These are phyloP conservation scores for Posidonia australis DNA, from an alignment of 106 monocot species.

Conservation along the genomic window DNA sequence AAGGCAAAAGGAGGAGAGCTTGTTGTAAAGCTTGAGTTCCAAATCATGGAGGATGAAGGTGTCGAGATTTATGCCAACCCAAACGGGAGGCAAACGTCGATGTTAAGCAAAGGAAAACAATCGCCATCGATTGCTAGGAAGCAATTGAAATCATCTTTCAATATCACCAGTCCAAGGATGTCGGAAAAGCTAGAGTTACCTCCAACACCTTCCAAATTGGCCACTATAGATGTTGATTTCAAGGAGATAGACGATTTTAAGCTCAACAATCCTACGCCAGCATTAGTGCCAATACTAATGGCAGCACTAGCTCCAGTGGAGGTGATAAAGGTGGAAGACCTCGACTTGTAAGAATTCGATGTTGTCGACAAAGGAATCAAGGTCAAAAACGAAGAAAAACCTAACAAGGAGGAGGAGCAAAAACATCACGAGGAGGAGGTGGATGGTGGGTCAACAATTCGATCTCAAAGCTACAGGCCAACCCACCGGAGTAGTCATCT, in stretches of 20 bases:
- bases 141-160: conserved; percentile 76
- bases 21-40: conserved; percentile 66
- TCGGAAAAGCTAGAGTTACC: conserved; percentile 14
- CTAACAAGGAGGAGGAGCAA: too few species aligned
- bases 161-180: conserved; percentile 57
- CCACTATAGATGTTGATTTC: conserved; percentile 14
- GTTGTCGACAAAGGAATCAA: conserved; percentile 80
- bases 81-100: background rate
- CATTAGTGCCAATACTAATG: conserved; percentile 1
- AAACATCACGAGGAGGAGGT: too few species aligned
- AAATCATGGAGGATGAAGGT: conserved; percentile 89
- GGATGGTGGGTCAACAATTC: too few species aligned
- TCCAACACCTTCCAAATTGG: conserved; percentile 11
- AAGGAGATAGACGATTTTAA: conserved; percentile 74
- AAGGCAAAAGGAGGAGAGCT: conserved; percentile 86
- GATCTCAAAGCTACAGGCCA: too few species aligned
- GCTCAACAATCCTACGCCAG: conserved; percentile 38
- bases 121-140: conserved; percentile 37
- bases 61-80: conserved; percentile 46
- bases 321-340: conserved; percentile 29
- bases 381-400: conserved; percentile 9
- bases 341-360: conserved; percentile 66
- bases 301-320: conserved; percentile 15
- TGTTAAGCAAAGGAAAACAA: background rate
- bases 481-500: too few species aligned